These are phyloP conservation scores for Tillandsia fasciculata DNA, from an alignment of 176 grass and related monocot genomes.

Conservation along the genomic window DNA sequence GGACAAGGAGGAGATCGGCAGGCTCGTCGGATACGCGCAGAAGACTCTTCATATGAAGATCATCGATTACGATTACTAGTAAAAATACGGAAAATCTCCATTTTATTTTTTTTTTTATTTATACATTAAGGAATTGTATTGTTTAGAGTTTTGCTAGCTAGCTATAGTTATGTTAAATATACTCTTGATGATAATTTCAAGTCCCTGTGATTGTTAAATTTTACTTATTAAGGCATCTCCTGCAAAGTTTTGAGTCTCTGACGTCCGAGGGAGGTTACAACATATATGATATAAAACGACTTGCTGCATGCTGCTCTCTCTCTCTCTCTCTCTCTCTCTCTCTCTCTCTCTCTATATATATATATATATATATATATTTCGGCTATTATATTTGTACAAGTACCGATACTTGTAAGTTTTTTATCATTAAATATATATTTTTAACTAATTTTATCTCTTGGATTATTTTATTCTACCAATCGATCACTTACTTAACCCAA, in stretches of 20 bases:
- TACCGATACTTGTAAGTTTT: too few relatives aligned
- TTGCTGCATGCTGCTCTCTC: too few relatives aligned
- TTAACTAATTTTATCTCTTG: too few relatives aligned
- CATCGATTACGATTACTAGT: constrained; percentile 24
- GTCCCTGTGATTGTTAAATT: not conserved
- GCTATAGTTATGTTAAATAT: not conserved
- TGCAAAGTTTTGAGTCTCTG: not conserved
- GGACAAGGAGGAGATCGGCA: constrained; percentile 4
- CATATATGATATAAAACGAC: too few relatives aligned
- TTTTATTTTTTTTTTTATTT: not conserved
- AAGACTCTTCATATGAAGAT: constrained; percentile 57
- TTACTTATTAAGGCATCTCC: not conserved
- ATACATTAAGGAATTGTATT: not conserved
- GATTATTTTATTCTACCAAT: too few relatives aligned
- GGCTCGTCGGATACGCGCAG: constrained; percentile 47
- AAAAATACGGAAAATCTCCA: not conserved
- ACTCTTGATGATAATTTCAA: not conserved
- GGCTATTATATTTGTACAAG: too few relatives aligned
- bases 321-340: too few relatives aligned
- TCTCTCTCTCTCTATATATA: too few relatives aligned
- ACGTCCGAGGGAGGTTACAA: not conserved
- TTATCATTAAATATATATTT: too few relatives aligned
- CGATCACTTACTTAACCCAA: too few relatives aligned
- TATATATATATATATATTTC: too few relatives aligned
- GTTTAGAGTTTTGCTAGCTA: not conserved